Percentiles rank a stretch among this genome's conserved stretches.
phyloP scores from a whole-genome alignment of 345 rosid species.

The Gossypium longicalyx region DNA sequence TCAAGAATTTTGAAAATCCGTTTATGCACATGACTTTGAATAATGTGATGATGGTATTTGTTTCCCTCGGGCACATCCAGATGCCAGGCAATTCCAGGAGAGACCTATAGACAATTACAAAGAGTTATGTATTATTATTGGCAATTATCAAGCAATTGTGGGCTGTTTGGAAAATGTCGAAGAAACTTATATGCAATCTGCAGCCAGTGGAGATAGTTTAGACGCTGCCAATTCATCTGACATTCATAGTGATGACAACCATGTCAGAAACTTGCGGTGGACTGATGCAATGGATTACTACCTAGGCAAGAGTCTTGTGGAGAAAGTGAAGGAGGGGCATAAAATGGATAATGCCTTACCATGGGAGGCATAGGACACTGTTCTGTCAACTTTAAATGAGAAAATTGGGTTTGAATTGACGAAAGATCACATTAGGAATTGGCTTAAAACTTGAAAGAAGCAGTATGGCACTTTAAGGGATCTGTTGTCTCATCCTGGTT shows the following conservation, averaged over 20 bases:
- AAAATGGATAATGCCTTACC: too few relatives aligned
- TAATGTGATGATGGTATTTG: background rate
- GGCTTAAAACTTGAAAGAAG: too few relatives aligned
- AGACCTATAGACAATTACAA: constrained; percentile 7
- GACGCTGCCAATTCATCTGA: background rate
- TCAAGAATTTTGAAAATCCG: background rate
- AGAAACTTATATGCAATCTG: background rate
- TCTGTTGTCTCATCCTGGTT: too few relatives aligned
- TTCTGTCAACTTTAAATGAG: too few relatives aligned
- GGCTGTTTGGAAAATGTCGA: background rate
- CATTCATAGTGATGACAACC: background rate
- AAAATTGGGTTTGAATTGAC: too few relatives aligned
- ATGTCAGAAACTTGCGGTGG: too few relatives aligned
- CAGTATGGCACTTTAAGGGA: too few relatives aligned
- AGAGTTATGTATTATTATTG: constrained; percentile 8
- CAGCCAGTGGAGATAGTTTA: background rate
- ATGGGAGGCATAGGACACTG: too few relatives aligned
- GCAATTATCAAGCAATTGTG: background rate
- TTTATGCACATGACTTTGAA: background rate
- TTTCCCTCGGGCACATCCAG: constrained; percentile 8
- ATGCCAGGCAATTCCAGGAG: constrained; percentile 11
- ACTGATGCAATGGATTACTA: too few relatives aligned
- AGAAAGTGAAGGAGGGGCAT: too few relatives aligned
- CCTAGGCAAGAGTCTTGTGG: too few relatives aligned
- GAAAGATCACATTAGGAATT: too few relatives aligned